Percentiles rank a stretch among this genome's conserved stretches.
Evolutionary conservation across 129 eudicot genomes (phyloP).

Genomic region (Cynara cardunculus): DNA sequence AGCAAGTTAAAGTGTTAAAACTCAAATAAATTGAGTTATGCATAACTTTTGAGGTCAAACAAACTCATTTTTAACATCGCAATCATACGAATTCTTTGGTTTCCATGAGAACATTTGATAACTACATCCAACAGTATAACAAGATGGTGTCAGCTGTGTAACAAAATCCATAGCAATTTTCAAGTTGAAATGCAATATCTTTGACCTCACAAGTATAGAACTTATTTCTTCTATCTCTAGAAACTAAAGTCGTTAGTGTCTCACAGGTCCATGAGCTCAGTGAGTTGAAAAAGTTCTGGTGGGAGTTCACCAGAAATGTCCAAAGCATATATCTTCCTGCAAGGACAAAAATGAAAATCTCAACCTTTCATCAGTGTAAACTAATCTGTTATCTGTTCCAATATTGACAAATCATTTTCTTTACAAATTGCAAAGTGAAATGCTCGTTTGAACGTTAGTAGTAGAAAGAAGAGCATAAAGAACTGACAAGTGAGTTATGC

Average conservation of each 20-base stretch:
- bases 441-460: not conserved
- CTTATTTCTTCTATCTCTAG: not conserved
- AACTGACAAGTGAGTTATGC: constrained; percentile 63
- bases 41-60: constrained; percentile 7
- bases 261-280: constrained; percentile 65
- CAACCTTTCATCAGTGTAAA: not conserved
- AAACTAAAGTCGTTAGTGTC: constrained; percentile 12
- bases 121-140: not conserved
- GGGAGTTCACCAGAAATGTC: constrained; percentile 74
- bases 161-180: not conserved
- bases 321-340: constrained; percentile 74
- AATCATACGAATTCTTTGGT: not conserved
- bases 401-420: not conserved
- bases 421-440: not conserved
- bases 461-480: not conserved
- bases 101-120: not conserved
- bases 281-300: constrained; percentile 53
- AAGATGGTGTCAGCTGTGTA: not conserved
- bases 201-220: not conserved
- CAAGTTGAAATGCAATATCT: not conserved
- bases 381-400: not conserved
- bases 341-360: not conserved
- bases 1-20: constrained; percentile 11
- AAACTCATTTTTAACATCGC: not conserved
- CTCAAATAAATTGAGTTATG: not conserved